These are phyloP conservation scores for Fusarium globosum DNA, from an alignment of 2,329 filamentous ascomycete genomes.

Conservation along the genomic window DNA sequence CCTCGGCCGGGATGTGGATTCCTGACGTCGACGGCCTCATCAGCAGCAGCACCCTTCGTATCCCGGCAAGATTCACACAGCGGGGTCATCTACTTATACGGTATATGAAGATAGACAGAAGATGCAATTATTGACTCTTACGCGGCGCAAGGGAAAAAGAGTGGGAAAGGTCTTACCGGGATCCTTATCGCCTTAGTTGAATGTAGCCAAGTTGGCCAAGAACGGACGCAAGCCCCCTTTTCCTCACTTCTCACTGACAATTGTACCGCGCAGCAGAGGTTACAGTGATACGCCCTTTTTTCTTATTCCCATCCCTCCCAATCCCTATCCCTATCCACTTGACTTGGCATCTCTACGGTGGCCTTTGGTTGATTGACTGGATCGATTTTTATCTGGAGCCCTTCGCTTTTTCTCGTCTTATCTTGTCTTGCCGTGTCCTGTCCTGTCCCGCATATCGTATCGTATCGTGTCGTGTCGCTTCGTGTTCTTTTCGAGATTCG, in stretches of 20 bases:
- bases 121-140: slow-evolving; percentile 19
- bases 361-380: slow-evolving; percentile 25
- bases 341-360: slow-evolving; percentile 31
- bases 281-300: slow-evolving; percentile 13
- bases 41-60: background rate
- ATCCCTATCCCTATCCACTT: slow-evolving; percentile 20
- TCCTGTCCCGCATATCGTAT: slow-evolving; percentile 7
- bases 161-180: slow-evolving; percentile 14
- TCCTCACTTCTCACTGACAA: slow-evolving; percentile 2
- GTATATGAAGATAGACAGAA: background rate
- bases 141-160: slow-evolving; percentile 12
- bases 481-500: slow-evolving; percentile 11
- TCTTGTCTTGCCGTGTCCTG: background rate
- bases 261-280: slow-evolving; percentile 6
- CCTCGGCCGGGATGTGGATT: slow-evolving; percentile 3
- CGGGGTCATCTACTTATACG: background rate
- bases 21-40: background rate
- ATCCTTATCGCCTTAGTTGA: slow-evolving; percentile 19
- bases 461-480: slow-evolving; percentile 4
- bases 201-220: slow-evolving; percentile 26
- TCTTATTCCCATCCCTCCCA: slow-evolving; percentile 2
- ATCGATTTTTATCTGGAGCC: slow-evolving; percentile 28
- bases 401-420: slow-evolving; percentile 12
- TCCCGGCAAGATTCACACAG: background rate
- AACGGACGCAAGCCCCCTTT: slow-evolving; percentile 23